Evolutionary conservation across 1,139 yeast genomes (phyloP).

Genomic region (Protomyces pachydermus): DNA sequence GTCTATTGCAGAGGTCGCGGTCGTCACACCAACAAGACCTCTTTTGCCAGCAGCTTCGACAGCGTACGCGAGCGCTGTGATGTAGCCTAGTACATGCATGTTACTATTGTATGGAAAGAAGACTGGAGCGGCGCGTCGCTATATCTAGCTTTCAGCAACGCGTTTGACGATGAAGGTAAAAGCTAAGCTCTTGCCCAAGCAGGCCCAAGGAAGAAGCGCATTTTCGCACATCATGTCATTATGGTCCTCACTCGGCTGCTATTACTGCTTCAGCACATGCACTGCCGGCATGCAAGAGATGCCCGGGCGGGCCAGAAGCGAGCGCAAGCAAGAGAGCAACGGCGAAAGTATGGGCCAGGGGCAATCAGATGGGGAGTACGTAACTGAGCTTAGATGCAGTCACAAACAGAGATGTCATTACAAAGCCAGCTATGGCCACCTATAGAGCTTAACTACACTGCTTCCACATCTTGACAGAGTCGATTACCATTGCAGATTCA

Average conservation of each 20-base stretch:
- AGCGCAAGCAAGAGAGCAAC: too few species aligned
- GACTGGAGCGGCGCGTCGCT: too few species aligned
- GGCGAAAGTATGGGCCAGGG: too few species aligned
- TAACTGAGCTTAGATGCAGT: too few species aligned
- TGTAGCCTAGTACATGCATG: not conserved
- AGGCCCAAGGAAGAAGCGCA: not conserved
- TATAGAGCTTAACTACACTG: slow-evolving; percentile 1
- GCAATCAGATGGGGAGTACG: too few species aligned
- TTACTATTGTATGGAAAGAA: not conserved
- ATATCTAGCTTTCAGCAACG: too few species aligned
- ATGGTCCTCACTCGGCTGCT: too few species aligned
- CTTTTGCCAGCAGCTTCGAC: slow-evolving; percentile 11
- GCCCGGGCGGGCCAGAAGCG: too few species aligned
- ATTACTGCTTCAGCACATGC: too few species aligned
- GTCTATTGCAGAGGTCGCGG: slow-evolving; percentile 9
- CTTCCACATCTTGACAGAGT: slow-evolving; percentile 25
- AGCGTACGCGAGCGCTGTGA: not conserved
- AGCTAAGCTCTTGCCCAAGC: not conserved
- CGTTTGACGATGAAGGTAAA: not conserved
- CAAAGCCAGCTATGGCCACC: not conserved
- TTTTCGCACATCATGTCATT: too few species aligned
- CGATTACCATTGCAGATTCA: slow-evolving; percentile 7
- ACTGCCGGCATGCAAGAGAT: too few species aligned
- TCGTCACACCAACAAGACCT: slow-evolving; percentile 17
- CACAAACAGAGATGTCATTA: not conserved